Conservation (phyloP, 805 yeast species). For the Sugiyamaella americana region DNA sequence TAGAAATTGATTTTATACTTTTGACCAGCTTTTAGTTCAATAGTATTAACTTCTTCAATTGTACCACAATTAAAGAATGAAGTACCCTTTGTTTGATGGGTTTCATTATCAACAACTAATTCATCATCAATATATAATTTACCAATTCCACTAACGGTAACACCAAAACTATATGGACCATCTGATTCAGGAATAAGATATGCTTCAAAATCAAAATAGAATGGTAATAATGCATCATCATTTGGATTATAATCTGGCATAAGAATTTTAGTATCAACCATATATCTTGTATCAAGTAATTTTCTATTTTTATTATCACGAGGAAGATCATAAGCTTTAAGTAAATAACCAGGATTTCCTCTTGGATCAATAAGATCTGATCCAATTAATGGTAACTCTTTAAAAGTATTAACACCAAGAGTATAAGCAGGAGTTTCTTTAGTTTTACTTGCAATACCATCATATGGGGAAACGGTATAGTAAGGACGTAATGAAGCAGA, state of each 20-base stretch:
- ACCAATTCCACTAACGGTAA: conserved; percentile 50
- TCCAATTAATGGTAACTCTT: conserved; percentile 34
- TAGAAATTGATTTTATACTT: conserved; percentile 43
- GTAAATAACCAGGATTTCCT: conserved; percentile 13
- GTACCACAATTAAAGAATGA: conserved; percentile 53
- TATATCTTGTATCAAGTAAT: conserved; percentile 11
- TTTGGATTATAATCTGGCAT: conserved; percentile 17
- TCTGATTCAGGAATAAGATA: conserved; percentile 41
- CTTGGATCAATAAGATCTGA: conserved; percentile 11
- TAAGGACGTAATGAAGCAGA: conserved; percentile 49
- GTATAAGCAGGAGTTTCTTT: conserved; percentile 28
- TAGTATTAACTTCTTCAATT: conserved; percentile 40
- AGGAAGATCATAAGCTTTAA: conserved; percentile 10
- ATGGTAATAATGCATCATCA: conserved; percentile 18
- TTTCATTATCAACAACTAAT: conserved; percentile 51
- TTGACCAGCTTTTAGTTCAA: conserved; percentile 40
- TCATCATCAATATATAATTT: conserved; percentile 47
- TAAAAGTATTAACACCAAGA: conserved; percentile 36
- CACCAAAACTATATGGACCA: conserved; percentile 48
- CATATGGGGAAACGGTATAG: conserved; percentile 44
- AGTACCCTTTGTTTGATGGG: conserved; percentile 44
- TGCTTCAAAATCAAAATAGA: conserved; percentile 42
- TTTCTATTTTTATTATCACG: conserved; percentile 6
- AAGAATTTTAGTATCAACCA: conserved; percentile 12
- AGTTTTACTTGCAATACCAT: conserved; percentile 37